These are phyloP conservation scores for Obelidium mucronatum DNA, from an alignment of 192 early-diverging fungal species.

Conservation along the genomic window DNA sequence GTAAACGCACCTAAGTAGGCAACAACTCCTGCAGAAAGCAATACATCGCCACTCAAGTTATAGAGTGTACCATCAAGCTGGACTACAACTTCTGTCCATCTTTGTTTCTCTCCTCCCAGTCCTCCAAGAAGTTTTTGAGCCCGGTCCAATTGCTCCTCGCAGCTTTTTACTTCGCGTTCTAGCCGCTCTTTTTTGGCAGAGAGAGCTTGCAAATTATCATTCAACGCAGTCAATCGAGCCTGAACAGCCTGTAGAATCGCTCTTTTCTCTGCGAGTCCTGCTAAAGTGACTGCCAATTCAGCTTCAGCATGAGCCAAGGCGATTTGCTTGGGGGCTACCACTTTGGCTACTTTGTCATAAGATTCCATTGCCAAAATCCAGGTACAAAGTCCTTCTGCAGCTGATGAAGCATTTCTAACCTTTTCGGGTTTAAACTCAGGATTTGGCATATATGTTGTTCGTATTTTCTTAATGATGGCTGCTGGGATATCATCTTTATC, in stretches of 20 bases:
- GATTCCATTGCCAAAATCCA: slow-evolving; percentile 73
- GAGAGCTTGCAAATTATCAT: slow-evolving; percentile 59
- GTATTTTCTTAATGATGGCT: slow-evolving; percentile 66
- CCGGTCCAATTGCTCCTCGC: slow-evolving; percentile 64
- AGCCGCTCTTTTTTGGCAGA: slow-evolving; percentile 62
- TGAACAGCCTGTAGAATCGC: slow-evolving; percentile 59
- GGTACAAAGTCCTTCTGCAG: slow-evolving; percentile 67
- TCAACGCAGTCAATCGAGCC: slow-evolving; percentile 60
- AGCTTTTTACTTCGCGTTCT: slow-evolving; percentile 65
- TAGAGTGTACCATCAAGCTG: slow-evolving; percentile 55
- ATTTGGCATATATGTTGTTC: slow-evolving; percentile 64
- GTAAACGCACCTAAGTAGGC: slow-evolving; percentile 71
- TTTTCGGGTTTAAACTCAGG: slow-evolving; percentile 72
- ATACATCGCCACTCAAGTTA: slow-evolving; percentile 66
- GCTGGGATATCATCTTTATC: slow-evolving; percentile 71
- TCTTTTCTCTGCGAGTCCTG: slow-evolving; percentile 63
- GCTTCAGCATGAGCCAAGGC: slow-evolving; percentile 62
- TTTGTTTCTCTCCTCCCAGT: slow-evolving; percentile 66
- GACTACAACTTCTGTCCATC: slow-evolving; percentile 65
- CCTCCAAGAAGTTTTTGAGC: slow-evolving; percentile 66
- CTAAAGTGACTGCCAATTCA: slow-evolving; percentile 64
- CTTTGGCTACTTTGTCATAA: slow-evolving; percentile 67
- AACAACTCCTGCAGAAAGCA: slow-evolving; percentile 68
- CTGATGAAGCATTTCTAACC: slow-evolving; percentile 67
- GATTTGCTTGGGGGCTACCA: slow-evolving; percentile 67